Conservation (phyloP, 2,329 filamentous ascomycete species). For the Ceratocystis lukuohia region DNA sequence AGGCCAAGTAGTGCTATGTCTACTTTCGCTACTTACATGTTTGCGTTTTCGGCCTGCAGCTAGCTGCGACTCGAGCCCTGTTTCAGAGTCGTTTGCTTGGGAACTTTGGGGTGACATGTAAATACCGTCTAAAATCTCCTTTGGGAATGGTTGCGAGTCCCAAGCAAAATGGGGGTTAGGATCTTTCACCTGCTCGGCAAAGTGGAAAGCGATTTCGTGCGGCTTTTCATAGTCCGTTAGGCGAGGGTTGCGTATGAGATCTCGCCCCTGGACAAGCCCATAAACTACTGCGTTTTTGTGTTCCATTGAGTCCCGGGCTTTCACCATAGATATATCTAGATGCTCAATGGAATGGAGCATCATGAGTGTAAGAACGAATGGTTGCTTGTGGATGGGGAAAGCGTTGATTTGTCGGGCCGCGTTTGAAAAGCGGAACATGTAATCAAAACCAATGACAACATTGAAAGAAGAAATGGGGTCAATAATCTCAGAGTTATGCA, state of each 20-base stretch:
- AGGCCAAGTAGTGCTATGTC: background rate
- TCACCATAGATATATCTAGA: slow-evolving; percentile 34
- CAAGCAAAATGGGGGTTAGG: slow-evolving; percentile 32
- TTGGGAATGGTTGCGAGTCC: slow-evolving; percentile 36
- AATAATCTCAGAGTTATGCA: slow-evolving; percentile 29
- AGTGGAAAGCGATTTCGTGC: slow-evolving; percentile 34
- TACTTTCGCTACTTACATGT: slow-evolving; percentile 29
- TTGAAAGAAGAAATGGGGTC: slow-evolving; percentile 33
- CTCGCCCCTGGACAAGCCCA: slow-evolving; percentile 28
- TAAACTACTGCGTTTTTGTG: slow-evolving; percentile 35
- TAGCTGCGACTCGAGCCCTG: slow-evolving; percentile 3
- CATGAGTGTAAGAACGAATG: slow-evolving; percentile 37
- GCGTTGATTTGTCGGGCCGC: slow-evolving; percentile 22
- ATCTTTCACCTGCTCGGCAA: slow-evolving; percentile 34
- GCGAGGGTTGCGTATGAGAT: slow-evolving; percentile 32
- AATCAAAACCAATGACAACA: slow-evolving; percentile 41
- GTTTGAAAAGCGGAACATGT: slow-evolving; percentile 33
- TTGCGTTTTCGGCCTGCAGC: slow-evolving; percentile 32
- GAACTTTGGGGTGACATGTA: slow-evolving; percentile 27
- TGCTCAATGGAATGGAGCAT: slow-evolving; percentile 43
- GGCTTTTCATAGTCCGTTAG: slow-evolving; percentile 29
- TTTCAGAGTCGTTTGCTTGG: slow-evolving; percentile 1
- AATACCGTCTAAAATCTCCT: slow-evolving; percentile 37
- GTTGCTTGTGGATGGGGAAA: slow-evolving; percentile 25
- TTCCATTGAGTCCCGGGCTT: slow-evolving; percentile 29